phyloP scores from a whole-genome alignment of 1,284 basidiomycete genomes.

The Pascua sp. region DNA sequence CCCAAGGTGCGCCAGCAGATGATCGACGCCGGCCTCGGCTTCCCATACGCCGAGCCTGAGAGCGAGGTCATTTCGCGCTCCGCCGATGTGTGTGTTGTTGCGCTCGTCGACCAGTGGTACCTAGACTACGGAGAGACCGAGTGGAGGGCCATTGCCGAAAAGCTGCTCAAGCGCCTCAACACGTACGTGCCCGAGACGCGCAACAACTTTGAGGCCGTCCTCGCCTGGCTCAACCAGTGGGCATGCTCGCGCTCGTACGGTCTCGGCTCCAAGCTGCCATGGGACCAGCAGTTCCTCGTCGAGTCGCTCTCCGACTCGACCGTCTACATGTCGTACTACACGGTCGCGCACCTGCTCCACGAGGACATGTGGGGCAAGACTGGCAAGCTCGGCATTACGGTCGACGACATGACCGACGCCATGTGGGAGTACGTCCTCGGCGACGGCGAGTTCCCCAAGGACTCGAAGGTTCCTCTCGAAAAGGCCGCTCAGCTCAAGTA shows the following conservation, averaged over 20 bases:
- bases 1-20: slow-evolving; percentile 78
- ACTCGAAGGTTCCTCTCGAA: slow-evolving; percentile 61
- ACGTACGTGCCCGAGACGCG: slow-evolving; percentile 85
- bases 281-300: slow-evolving; percentile 95
- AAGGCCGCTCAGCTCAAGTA: slow-evolving; percentile 81
- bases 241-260: slow-evolving; percentile 97
- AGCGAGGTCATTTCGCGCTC: slow-evolving; percentile 84
- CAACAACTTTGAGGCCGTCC: slow-evolving; percentile 83
- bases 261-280: slow-evolving; percentile 91
- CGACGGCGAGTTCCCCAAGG: slow-evolving; percentile 68
- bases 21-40: slow-evolving; percentile 73
- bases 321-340: slow-evolving; percentile 99
- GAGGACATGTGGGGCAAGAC: slow-evolving; percentile 72
- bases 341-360: slow-evolving; percentile 84
- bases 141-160: slow-evolving; percentile 84
- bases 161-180: slow-evolving; percentile 81
- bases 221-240: slow-evolving; percentile 98
- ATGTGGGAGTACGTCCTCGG: slow-evolving; percentile 94
- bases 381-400: slow-evolving; percentile 78
- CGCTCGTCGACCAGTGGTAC: slow-evolving; percentile 99
- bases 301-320: slow-evolving; percentile 97
- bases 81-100: slow-evolving; percentile 94
- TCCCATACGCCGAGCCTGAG: slow-evolving; percentile 95
- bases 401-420: slow-evolving; percentile 94
- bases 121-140: slow-evolving; percentile 89